phyloP scores from a whole-genome alignment of 2,329 filamentous ascomycete genomes.

The Hypoxylon sp. region DNA sequence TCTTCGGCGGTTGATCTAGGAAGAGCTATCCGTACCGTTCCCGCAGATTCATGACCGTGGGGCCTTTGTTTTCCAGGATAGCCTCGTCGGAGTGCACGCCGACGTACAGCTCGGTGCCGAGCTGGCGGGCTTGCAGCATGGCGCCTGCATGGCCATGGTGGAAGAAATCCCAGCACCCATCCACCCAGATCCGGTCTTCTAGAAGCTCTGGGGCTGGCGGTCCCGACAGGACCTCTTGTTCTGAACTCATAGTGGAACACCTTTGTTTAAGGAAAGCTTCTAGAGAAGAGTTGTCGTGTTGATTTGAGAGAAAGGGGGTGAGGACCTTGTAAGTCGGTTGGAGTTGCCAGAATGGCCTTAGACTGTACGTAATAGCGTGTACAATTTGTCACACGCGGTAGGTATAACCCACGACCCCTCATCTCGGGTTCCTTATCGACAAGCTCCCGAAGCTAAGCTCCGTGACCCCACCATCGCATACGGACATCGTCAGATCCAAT shows the following conservation, averaged over 20 bases:
- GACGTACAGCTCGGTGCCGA: conserved; percentile 89
- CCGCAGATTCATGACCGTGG: conserved; percentile 93
- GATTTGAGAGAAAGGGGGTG: conserved; percentile 7
- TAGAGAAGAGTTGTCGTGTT: neutral
- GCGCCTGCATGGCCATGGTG: conserved; percentile 98
- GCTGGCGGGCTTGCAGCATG: conserved; percentile 93
- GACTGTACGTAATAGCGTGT: conserved; percentile 4
- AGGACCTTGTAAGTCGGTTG: conserved; percentile 5
- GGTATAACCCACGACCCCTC: conserved; percentile 34
- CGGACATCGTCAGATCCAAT: conserved; percentile 21
- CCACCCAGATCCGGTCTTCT: conserved; percentile 91
- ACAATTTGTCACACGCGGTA: conserved; percentile 8
- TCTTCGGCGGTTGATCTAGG: conserved; percentile 41
- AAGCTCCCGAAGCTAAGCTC: conserved; percentile 33
- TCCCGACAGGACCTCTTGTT: conserved; percentile 50
- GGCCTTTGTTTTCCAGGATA: conserved; percentile 96
- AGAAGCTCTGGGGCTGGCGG: conserved; percentile 68
- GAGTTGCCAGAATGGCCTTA: conserved; percentile 7
- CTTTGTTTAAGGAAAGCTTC: neutral
- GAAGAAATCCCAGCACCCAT: conserved; percentile 99
- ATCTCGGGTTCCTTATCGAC: conserved; percentile 38
- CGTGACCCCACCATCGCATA: conserved; percentile 39
- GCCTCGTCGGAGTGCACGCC: conserved; percentile 96
- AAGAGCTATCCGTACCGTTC: conserved; percentile 74
- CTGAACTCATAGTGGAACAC: conserved; percentile 44